A percentile compares a stretch with the other conserved stretches of the same genome.
These are phyloP conservation scores for Lyophyllum decastes DNA, from an alignment of 768 basidiomycete species.

Conservation along the genomic window DNA sequence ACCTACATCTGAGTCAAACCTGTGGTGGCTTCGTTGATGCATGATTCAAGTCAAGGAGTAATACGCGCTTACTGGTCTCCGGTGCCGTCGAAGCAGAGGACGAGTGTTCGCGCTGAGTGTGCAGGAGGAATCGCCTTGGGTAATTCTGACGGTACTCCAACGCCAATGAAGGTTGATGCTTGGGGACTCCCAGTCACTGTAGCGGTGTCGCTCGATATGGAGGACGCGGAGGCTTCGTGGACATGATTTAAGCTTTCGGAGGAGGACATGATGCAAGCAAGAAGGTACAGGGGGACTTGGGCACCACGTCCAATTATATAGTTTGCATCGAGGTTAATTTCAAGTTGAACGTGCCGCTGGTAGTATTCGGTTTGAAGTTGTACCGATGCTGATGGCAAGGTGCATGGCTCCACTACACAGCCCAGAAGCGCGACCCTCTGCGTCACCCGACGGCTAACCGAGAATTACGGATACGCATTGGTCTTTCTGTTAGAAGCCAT, in stretches of 20 bases:
- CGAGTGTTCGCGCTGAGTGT: constrained; percentile 33
- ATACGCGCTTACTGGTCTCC: constrained; percentile 35
- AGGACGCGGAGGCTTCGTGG: not conserved
- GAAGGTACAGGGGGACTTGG: not conserved
- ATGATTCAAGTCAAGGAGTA: not conserved
- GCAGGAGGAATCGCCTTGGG: constrained; percentile 8
- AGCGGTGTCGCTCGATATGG: not conserved
- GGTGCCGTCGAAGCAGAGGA: constrained; percentile 47
- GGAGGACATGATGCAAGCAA: not conserved
- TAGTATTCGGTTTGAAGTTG: no score
- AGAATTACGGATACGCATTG: no score
- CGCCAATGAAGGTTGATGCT: not conserved
- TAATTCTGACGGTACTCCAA: not conserved
- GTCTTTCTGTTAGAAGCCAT: no score
- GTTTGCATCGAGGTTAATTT: no score
- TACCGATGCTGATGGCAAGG: no score
- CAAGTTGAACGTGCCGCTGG: no score
- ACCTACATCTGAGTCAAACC: constrained; percentile 27
- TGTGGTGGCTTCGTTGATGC: no score
- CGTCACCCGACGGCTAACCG: no score
- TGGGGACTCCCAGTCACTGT: constrained; percentile 5
- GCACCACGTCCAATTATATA: no score
- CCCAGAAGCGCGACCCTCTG: no score
- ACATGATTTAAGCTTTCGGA: not conserved
- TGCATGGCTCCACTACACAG: no score